phyloP scores from a whole-genome alignment of 805 yeast genomes.

The Metschnikowia henanensis region DNA sequence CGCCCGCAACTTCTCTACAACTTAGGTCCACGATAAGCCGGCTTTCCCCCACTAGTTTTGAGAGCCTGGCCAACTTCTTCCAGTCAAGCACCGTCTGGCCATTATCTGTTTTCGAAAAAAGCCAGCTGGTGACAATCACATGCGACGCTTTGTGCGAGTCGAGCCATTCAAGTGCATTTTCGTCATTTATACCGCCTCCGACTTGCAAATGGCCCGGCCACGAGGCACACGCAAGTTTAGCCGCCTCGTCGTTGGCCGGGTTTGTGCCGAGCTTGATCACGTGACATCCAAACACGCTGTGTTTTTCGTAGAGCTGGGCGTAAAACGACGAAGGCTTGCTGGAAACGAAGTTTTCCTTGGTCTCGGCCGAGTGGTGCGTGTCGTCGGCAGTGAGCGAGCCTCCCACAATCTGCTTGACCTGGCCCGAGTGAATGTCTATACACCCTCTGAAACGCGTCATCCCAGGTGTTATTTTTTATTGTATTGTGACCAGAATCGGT shows the following conservation, averaged over 20 bases:
- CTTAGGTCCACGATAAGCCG: constrained; percentile 86
- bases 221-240: constrained; percentile 65
- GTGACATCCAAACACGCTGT: constrained; percentile 75
- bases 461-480: too few species aligned
- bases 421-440: constrained; percentile 92
- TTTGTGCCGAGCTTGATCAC: constrained; percentile 87
- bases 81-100: constrained; percentile 32
- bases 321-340: constrained; percentile 71
- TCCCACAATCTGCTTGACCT: constrained; percentile 96
- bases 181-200: constrained; percentile 87
- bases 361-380: constrained; percentile 26
- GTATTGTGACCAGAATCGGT: too few species aligned
- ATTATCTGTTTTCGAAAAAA: constrained; percentile 67
- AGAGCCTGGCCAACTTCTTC: constrained; percentile 53
- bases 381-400: constrained; percentile 72
- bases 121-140: constrained; percentile 89
- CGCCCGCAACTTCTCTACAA: constrained; percentile 53
- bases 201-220: constrained; percentile 81
- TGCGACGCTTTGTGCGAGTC: constrained; percentile 71
- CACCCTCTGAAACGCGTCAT: constrained; percentile 95
- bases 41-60: constrained; percentile 56
- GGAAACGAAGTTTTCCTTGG: constrained; percentile 70
- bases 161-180: constrained; percentile 79
- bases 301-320: constrained; percentile 63
- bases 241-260: constrained; percentile 78